These are phyloP conservation scores for Leishmania braziliensis DNA, from an alignment of 208 protist genomes.

Conservation along the genomic window DNA sequence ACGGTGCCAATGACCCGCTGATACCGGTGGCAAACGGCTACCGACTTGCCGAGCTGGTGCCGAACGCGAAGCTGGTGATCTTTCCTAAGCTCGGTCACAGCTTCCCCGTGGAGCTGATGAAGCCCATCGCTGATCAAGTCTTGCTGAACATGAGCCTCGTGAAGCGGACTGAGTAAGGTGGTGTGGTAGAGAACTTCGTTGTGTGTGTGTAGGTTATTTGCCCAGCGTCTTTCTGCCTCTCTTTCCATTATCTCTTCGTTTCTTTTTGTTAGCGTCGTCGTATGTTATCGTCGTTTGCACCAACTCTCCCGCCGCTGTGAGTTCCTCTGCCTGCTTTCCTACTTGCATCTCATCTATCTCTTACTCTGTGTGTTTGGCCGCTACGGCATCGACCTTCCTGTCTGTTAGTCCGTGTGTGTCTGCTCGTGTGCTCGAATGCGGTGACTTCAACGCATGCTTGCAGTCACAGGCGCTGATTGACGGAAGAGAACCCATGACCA, in stretches of 20 bases:
- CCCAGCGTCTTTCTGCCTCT: neutral
- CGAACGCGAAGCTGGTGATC: constrained; percentile 66
- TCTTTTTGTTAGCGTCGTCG: neutral
- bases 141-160: constrained; percentile 44
- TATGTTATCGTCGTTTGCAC: neutral
- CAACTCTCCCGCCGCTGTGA: neutral
- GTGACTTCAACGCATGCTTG: neutral
- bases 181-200: neutral
- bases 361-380: neutral
- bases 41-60: constrained; percentile 50
- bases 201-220: neutral
- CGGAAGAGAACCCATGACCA: neutral
- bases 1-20: constrained; percentile 64
- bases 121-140: constrained; percentile 52
- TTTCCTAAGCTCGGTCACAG: constrained; percentile 68
- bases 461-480: neutral
- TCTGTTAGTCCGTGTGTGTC: neutral
- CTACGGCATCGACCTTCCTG: neutral
- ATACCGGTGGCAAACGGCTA: constrained; percentile 70
- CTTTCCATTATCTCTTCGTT: neutral
- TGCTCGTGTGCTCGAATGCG: neutral
- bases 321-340: neutral
- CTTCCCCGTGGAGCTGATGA: constrained; percentile 43
- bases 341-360: neutral
- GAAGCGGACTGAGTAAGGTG: neutral